Evolutionary conservation across 805 yeast species (phyloP).

Genomic region (Hemisphaericaspora nanyangensis): DNA sequence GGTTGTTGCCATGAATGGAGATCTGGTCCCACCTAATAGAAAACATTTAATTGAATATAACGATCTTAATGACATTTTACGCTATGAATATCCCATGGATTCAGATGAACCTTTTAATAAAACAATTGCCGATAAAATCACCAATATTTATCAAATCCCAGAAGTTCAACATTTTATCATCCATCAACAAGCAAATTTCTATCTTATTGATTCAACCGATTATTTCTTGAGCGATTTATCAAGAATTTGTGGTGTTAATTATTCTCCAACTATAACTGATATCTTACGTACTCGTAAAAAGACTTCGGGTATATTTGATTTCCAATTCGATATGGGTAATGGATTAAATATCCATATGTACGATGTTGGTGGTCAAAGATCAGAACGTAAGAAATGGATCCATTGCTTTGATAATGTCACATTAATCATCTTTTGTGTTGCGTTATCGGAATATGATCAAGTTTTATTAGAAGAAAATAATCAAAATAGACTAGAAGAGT

Average conservation of each 20-base stretch:
- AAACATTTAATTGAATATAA: slow-evolving; percentile 22
- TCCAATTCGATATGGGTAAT: slow-evolving; percentile 68
- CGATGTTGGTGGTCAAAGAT: slow-evolving; percentile 95
- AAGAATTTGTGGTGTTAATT: slow-evolving; percentile 56
- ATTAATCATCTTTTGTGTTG: slow-evolving; percentile 84
- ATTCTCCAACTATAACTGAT: slow-evolving; percentile 72
- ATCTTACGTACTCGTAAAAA: slow-evolving; percentile 84
- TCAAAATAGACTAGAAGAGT: slow-evolving; percentile 78
- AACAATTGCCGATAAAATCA: slow-evolving; percentile 45
- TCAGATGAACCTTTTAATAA: slow-evolving; percentile 51
- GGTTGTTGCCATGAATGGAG: slow-evolving; percentile 1
- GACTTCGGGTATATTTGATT: slow-evolving; percentile 89
- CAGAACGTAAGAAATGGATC: slow-evolving; percentile 96
- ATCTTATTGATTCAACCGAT: slow-evolving; percentile 79
- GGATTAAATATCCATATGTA: slow-evolving; percentile 43
- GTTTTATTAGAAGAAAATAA: slow-evolving; percentile 69
- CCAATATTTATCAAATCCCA: slow-evolving; percentile 51
- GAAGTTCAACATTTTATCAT: slow-evolving; percentile 55
- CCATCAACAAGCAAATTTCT: slow-evolving; percentile 64
- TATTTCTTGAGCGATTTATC: slow-evolving; percentile 69
- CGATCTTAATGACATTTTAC: slow-evolving; percentile 43
- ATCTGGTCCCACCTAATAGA: slow-evolving; percentile 5
- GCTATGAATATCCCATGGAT: slow-evolving; percentile 50
- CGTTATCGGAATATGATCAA: slow-evolving; percentile 89
- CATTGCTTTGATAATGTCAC: slow-evolving; percentile 95